Percentiles rank a stretch among this genome's conserved stretches.
These are phyloP conservation scores for Lasiodiplodia sp. DNA, from an alignment of 2,329 filamentous ascomycete species.

Conservation along the genomic window DNA sequence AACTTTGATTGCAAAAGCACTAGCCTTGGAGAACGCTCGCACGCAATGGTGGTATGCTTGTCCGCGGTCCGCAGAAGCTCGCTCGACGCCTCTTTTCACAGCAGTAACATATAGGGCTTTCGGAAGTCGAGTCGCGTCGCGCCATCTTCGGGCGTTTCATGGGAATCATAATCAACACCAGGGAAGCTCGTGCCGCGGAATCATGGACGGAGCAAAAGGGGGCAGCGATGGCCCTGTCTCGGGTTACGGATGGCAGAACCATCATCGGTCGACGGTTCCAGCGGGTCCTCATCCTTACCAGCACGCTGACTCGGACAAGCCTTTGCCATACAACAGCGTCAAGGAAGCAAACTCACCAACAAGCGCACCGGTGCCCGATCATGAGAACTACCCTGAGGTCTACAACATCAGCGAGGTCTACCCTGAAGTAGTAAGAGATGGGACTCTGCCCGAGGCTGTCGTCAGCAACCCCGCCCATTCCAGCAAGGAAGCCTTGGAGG, in stretches of 20 bases:
- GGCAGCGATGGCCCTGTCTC: background rate
- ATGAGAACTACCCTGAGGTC: slow-evolving; percentile 3
- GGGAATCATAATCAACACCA: background rate
- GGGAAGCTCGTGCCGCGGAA: background rate
- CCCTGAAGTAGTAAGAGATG: background rate
- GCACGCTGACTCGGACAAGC: background rate
- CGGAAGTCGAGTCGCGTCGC: background rate
- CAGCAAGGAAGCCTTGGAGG: background rate
- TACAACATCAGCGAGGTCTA: background rate
- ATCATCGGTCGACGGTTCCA: background rate
- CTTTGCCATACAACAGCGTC: background rate
- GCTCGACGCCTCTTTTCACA: background rate
- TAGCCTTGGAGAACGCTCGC: background rate
- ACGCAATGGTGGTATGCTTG: background rate
- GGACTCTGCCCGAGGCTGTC: slow-evolving; percentile 1
- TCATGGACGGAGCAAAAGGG: background rate
- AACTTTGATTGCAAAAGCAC: background rate
- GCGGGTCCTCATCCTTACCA: background rate
- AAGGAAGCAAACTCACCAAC: too few species aligned
- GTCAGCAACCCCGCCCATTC: background rate
- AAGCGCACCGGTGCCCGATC: background rate
- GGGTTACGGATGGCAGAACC: background rate
- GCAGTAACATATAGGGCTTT: background rate
- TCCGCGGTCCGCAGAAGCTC: background rate
- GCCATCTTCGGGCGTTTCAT: background rate